Evolutionary conservation across 2,329 filamentous ascomycete genomes (phyloP).

Genomic region (Oidium heveae): DNA sequence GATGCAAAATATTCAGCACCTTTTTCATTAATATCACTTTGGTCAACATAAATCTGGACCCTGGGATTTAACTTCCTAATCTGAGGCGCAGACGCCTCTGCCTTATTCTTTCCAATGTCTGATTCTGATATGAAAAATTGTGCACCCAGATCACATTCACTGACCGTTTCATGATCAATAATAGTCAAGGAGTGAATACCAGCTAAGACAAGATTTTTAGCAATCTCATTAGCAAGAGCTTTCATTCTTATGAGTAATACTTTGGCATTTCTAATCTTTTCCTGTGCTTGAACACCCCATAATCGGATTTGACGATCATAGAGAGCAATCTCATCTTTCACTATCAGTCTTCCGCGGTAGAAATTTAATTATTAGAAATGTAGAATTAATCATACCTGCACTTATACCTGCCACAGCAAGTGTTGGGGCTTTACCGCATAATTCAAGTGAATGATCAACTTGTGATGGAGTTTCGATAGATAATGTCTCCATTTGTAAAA

Average conservation of each 20-base stretch:
- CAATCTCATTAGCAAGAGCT: slow-evolving; percentile 76
- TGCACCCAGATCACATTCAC: slow-evolving; percentile 53
- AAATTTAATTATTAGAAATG: background rate
- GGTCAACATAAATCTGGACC: slow-evolving; percentile 50
- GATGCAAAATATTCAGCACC: slow-evolving; percentile 46
- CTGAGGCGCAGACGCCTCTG: slow-evolving; percentile 50
- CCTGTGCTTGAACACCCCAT: slow-evolving; percentile 89
- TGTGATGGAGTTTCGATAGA: no score
- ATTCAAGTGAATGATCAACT: no score
- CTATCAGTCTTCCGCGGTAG: background rate
- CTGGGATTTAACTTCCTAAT: slow-evolving; percentile 75
- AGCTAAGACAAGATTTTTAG: slow-evolving; percentile 89
- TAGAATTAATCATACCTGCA: slow-evolving; percentile 12
- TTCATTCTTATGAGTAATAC: slow-evolving; percentile 75
- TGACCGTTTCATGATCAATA: slow-evolving; percentile 51
- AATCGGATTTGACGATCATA: slow-evolving; percentile 95
- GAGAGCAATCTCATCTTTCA: slow-evolving; percentile 71
- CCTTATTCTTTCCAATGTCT: slow-evolving; percentile 62
- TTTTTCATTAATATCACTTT: slow-evolving; percentile 39
- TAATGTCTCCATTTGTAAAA: no score
- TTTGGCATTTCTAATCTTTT: slow-evolving; percentile 71
- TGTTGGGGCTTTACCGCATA: background rate
- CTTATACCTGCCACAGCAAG: slow-evolving; percentile 12
- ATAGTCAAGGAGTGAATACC: slow-evolving; percentile 80
- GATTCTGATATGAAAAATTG: slow-evolving; percentile 54